Conservation (phyloP, 164 flowering plant species). For the Platanus orientalis region DNA sequence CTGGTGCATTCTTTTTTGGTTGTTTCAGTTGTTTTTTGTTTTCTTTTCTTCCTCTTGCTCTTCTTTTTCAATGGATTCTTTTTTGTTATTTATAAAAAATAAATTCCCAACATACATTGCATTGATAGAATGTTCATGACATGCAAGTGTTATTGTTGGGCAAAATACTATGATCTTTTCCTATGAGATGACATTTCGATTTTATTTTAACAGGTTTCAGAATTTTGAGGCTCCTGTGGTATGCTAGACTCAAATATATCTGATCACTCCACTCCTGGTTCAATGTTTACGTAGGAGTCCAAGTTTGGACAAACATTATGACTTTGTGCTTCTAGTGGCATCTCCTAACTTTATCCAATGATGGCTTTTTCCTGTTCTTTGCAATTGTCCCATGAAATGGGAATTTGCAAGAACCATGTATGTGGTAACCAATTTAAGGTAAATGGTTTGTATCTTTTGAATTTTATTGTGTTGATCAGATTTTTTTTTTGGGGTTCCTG, state of each 20-base stretch:
- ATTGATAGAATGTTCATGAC: not conserved
- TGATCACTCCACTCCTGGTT: not conserved
- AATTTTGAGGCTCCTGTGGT: not conserved
- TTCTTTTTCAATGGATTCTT: too few relatives aligned
- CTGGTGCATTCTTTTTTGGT: too few relatives aligned
- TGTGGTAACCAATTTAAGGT: constrained; percentile 34
- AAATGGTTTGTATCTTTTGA: constrained; percentile 6
- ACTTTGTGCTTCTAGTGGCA: constrained; percentile 11
- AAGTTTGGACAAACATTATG: constrained; percentile 9
- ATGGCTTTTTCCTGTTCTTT: constrained; percentile 54
- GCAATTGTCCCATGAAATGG: constrained; percentile 45
- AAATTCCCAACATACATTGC: too few relatives aligned
- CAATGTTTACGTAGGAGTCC: not conserved
- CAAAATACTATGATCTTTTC: too few relatives aligned
- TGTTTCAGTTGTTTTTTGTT: too few relatives aligned
- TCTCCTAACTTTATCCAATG: constrained; percentile 2
- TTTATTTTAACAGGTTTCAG: constrained; percentile 12
- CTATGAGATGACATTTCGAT: not conserved
- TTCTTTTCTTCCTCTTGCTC: too few relatives aligned
- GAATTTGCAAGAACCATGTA: constrained; percentile 27
- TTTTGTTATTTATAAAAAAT: too few relatives aligned
- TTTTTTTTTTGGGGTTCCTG: not conserved
- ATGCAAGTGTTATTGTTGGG: not conserved
- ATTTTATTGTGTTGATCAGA: not conserved
- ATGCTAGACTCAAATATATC: not conserved